These are phyloP conservation scores for Grigorovia yakushimaensis DNA, from an alignment of 805 yeast genomes.

Conservation along the genomic window DNA sequence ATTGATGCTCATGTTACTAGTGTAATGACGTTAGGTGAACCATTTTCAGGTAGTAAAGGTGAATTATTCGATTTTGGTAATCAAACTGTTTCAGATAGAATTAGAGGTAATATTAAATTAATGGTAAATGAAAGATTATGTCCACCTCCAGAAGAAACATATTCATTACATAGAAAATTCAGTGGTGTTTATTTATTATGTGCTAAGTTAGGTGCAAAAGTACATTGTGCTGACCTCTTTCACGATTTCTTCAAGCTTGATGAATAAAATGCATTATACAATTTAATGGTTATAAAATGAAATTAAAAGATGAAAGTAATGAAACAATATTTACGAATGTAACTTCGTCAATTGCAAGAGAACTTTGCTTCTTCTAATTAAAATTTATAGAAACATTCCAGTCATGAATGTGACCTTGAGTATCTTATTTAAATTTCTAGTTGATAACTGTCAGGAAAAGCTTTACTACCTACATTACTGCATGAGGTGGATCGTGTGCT, in stretches of 20 bases:
- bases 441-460: too few species aligned
- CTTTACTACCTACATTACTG: too few species aligned
- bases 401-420: too few species aligned
- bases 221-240: constrained; percentile 73
- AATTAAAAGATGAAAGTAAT: too few species aligned
- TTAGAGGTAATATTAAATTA: constrained; percentile 72
- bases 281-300: too few species aligned
- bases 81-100: constrained; percentile 92
- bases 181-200: constrained; percentile 90
- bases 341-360: too few species aligned
- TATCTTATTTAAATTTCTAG: too few species aligned
- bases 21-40: constrained; percentile 84
- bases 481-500: too few species aligned
- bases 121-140: constrained; percentile 88
- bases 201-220: constrained; percentile 71
- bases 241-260: constrained; percentile 31
- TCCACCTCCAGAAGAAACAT: constrained; percentile 98
- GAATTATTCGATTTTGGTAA: constrained; percentile 54
- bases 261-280: too few species aligned
- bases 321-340: too few species aligned
- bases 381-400: too few species aligned
- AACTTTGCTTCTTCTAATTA: too few species aligned
- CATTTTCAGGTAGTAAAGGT: constrained; percentile 47
- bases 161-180: constrained; percentile 88
- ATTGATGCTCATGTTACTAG: constrained; percentile 87